Evolutionary conservation across 2,329 filamentous ascomycete species (phyloP), one percentile per base, ranked within the genome.

Genomic region (Botrytis fabae): DNA sequence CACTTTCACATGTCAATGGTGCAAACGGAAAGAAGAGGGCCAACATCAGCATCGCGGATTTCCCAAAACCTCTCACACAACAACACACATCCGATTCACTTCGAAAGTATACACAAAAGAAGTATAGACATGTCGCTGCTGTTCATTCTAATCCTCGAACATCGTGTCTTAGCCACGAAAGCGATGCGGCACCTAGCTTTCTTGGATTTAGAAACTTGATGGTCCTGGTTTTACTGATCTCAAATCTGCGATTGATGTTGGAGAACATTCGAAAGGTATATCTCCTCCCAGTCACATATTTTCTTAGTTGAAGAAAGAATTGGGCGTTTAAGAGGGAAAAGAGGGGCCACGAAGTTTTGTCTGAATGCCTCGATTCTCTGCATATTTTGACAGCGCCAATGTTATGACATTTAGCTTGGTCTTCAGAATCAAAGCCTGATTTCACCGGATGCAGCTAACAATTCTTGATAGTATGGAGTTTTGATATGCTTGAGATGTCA

Each of bases 171-270:
- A 97, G 94, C 83, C 92, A 95, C 79, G 96, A 98, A 81, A 89
- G 93, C 2, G 83, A 88, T 63, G 85, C 65, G 22, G 85, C 90
- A 2, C 93, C 95, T 35, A 97, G 93, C 81, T 98, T 98, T 80
- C 84, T 97, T 25, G 96, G 96, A 0, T 98, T 99, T 81, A 88
- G 95, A 74, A 99, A 99, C 81, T 87, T 99, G 75, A 97, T 98
- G 93, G 93, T 97, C 57, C 91, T 98, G 79, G 93, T 98, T 54
- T 84, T 97, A 75, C 90, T 98, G 79, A 94, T 95, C 68, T 96
- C 95, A 79, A 99, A 99, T 81, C 83, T 99, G 69, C 91, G 96
- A 76, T 86, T 99, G 79, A 93, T 98, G 85, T 94, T 99, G 80
- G 96, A 98, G 83, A 99, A 99, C 81, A 71, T 73, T 46, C 71